These are phyloP conservation scores for Phytophthora colocasiae DNA, from an alignment of 352 stramenopile genomes.

Conservation along the genomic window DNA sequence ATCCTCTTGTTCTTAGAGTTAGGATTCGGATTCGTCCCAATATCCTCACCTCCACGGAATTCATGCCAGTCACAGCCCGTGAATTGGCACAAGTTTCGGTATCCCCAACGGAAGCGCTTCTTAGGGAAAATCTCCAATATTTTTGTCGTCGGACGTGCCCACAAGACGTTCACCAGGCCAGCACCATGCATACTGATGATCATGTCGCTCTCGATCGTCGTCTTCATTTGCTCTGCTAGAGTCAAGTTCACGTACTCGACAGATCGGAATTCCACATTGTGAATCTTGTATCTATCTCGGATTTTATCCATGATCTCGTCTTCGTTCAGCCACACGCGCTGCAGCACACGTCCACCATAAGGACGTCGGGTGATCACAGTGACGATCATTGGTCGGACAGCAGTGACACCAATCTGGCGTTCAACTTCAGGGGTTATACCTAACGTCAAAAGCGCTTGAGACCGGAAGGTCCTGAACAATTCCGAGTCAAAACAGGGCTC, in stretches of 20 bases:
- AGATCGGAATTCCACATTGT: conserved; percentile 53
- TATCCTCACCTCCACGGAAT: conserved; percentile 53
- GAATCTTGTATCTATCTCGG: conserved; percentile 42
- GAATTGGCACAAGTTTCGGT: conserved; percentile 81
- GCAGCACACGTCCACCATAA: conserved; percentile 54
- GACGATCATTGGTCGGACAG: conserved; percentile 38
- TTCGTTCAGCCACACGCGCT: conserved; percentile 76
- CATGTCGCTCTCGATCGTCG: conserved; percentile 71
- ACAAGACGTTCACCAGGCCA: conserved; percentile 81
- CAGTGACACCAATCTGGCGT: conserved; percentile 19
- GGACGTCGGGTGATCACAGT: conserved; percentile 67
- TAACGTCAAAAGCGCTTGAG: conserved; percentile 38
- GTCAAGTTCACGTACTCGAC: conserved; percentile 72
- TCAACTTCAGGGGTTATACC: conserved; percentile 38
- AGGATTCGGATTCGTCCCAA: conserved; percentile 25
- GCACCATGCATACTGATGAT: conserved; percentile 87
- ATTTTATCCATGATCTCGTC: conserved; percentile 60
- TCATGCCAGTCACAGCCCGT: conserved; percentile 72
- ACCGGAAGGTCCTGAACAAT: conserved; percentile 61
- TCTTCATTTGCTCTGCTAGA: conserved; percentile 67
- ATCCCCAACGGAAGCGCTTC: conserved; percentile 61
- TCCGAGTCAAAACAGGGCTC: conserved; percentile 65
- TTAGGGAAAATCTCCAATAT: conserved; percentile 83
- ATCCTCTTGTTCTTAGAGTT: conserved; percentile 67
- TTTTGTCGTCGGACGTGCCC: conserved; percentile 54